A percentile compares a stretch with the other conserved stretches of the same genome.
Evolutionary conservation across 257 asterid genomes (phyloP).

Genomic region (Solanum ossicruentum): DNA sequence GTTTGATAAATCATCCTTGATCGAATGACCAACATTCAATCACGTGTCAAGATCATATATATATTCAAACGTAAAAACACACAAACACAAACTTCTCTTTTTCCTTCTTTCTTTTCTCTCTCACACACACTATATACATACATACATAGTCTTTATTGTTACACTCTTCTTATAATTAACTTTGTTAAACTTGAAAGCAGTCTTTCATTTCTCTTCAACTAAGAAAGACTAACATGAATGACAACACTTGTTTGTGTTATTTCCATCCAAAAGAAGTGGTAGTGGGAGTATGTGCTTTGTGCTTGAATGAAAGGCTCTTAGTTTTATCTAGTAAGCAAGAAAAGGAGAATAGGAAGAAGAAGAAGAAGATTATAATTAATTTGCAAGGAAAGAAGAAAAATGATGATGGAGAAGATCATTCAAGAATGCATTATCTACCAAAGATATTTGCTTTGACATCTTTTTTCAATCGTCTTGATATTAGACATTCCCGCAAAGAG

Average conservation of each 20-base stretch:
- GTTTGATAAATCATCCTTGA: background rate
- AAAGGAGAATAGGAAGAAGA: background rate
- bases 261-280: slow-evolving; percentile 51
- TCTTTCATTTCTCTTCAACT: background rate
- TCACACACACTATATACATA: background rate
- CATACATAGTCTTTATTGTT: background rate
- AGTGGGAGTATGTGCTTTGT: slow-evolving; percentile 64
- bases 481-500: slow-evolving; percentile 23
- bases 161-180: background rate
- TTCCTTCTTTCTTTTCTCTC: background rate
- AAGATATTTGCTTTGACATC: slow-evolving; percentile 53
- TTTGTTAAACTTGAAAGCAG: background rate
- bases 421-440: slow-evolving; percentile 16
- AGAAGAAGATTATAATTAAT: background rate
- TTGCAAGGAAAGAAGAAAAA: background rate
- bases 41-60: background rate
- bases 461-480: slow-evolving; percentile 36
- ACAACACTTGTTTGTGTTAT: slow-evolving; percentile 23
- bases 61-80: background rate
- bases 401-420: background rate
- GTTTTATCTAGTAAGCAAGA: slow-evolving; percentile 38
- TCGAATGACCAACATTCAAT: background rate
- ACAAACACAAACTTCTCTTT: background rate
- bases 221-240: slow-evolving; percentile 6
- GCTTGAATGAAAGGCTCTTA: slow-evolving; percentile 65